These are phyloP conservation scores for Castanea mollissima DNA, from an alignment of 306 rosid species.

Conservation along the genomic window DNA sequence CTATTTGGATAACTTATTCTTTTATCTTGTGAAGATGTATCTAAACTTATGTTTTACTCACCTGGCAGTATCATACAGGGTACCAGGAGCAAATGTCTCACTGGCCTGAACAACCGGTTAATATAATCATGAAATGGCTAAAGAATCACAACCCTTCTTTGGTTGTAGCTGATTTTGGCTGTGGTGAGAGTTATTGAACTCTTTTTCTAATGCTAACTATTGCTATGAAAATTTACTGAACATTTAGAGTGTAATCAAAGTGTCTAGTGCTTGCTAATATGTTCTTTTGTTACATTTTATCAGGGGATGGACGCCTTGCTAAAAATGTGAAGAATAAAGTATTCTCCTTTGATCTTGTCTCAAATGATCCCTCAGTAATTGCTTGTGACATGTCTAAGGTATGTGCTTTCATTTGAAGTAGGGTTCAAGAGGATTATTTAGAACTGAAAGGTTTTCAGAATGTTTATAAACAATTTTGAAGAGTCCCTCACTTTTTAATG, in stretches of 20 bases:
- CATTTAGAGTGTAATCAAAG: neutral
- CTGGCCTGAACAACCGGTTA: constrained; percentile 91
- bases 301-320: constrained; percentile 91
- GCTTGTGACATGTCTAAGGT: constrained; percentile 94
- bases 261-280: neutral
- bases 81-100: constrained; percentile 85
- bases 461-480: constrained; percentile 1
- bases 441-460: neutral
- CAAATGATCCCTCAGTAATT: constrained; percentile 72
- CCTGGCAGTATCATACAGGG: constrained; percentile 88
- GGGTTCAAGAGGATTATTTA: neutral
- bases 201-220: neutral
- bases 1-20: constrained; percentile 4
- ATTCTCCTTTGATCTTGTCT: constrained; percentile 87
- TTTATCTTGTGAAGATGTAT: neutral
- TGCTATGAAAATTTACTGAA: neutral
- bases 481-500: constrained; percentile 4
- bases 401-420: constrained; percentile 32
- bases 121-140: constrained; percentile 77
- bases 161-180: constrained; percentile 94
- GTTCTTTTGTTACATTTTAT: constrained; percentile 15
- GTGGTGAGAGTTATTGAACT: constrained; percentile 55
- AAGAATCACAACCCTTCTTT: constrained; percentile 65
- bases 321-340: constrained; percentile 78
- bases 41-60: constrained; percentile 33